Conservation (phyloP, 257 asterid species). For the Nicotiana paniculata region DNA sequence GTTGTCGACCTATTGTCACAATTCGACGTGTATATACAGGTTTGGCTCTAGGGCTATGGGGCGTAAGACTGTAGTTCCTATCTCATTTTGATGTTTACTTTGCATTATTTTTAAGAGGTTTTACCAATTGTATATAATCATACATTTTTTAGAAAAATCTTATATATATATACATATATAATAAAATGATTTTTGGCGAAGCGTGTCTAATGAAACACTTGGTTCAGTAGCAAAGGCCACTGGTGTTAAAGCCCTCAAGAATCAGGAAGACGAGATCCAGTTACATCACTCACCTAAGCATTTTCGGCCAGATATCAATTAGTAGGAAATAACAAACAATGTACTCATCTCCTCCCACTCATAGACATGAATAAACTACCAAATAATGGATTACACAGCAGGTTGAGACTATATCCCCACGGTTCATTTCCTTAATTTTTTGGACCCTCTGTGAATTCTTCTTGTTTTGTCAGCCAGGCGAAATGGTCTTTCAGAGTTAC, state of each 20-base stretch:
- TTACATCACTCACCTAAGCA: background rate
- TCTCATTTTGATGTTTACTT: background rate
- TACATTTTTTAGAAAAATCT: background rate
- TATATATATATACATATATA: background rate
- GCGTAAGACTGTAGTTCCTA: background rate
- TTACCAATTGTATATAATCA: background rate
- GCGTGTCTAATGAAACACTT: background rate
- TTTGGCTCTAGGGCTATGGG: background rate
- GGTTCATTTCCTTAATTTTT: too few relatives aligned
- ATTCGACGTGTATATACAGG: background rate
- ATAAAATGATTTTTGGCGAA: background rate
- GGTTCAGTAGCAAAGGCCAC: background rate
- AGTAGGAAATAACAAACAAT: background rate
- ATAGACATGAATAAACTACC: conserved; percentile 9
- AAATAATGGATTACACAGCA: background rate
- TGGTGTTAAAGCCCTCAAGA: background rate
- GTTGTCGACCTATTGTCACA: background rate
- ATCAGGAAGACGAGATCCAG: background rate
- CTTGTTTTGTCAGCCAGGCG: background rate
- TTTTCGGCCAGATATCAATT: background rate
- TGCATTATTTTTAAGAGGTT: background rate
- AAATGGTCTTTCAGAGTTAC: background rate
- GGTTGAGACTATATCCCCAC: too few relatives aligned
- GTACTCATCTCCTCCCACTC: background rate
- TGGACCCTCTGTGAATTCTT: background rate